Evolutionary conservation across 257 asterid species (phyloP), one percentile per base, ranked within the genome.

Genomic region (Linaria vulgaris): DNA sequence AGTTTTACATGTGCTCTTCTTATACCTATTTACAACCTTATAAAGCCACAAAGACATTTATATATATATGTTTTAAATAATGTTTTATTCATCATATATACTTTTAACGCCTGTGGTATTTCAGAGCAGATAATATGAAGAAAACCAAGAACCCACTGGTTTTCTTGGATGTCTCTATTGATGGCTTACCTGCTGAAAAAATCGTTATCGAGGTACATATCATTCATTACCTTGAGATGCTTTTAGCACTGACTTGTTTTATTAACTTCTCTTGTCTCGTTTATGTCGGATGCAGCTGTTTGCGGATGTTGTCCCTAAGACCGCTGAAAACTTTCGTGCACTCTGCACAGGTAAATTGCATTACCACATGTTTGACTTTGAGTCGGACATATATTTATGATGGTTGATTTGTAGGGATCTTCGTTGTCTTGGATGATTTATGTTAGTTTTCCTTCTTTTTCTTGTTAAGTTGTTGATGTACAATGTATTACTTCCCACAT

Each of bases 241-340:
- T 50, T 37, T 16, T 6, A 43, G 22, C 38, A n/a, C 10, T 8
- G 9, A 12, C 49, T 56, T 9, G 23, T 55, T 59, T 46, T 54
- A 52, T 21, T 22, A 69, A 61, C 38, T 69, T 68, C 51, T 49
- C 12, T 60, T 70, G 64, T 50, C 60, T 69, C 66, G 1, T 19
- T 71, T 68, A 12, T 69, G 57, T 57, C 56, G 7, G 38, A 71
- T 78, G 82, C 85, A 94, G 99, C 74, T 94, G 74, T 90, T 84
- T 85, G 94, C 97, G 31, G 95, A 90, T 76, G 75, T 71, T 67
- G 99, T 90, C 71, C 99, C 99, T 44, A 85, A 63, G 84, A 94
- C 99, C 9, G 96, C 99, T 61, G 97, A 94, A 77, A 94, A 94
- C 76, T 94, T 94, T 21, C 83, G 99, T 64, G 97, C 95, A 12